Evolutionary conservation across 352 stramenopile genomes (phyloP).

Genomic region (Nothophytophthora sp.): DNA sequence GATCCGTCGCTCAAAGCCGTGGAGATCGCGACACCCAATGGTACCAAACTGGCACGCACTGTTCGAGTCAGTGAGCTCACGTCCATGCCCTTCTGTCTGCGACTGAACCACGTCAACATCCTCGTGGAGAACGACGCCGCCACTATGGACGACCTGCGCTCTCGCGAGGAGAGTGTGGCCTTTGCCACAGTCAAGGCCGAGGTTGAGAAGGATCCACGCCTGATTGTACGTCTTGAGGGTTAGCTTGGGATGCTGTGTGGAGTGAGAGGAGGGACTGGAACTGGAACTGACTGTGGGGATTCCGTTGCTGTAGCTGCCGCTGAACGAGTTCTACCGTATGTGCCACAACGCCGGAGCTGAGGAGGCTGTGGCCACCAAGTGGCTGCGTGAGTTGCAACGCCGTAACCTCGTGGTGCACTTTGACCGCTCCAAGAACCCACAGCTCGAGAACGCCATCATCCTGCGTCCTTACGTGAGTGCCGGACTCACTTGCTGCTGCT

Average conservation of each 20-base stretch:
- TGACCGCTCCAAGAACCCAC: constrained; percentile 59
- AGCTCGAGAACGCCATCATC: constrained; percentile 72
- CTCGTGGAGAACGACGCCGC: constrained; percentile 46
- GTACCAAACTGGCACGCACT: constrained; percentile 66
- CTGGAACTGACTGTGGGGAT: constrained; percentile 2
- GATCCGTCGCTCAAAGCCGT: constrained; percentile 66
- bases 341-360: constrained; percentile 72
- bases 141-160: constrained; percentile 26
- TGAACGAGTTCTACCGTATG: constrained; percentile 73
- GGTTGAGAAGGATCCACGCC: constrained; percentile 58
- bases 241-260: constrained; percentile 1
- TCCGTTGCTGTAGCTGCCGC: constrained; percentile 41
- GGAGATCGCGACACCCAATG: constrained; percentile 64
- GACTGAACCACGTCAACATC: constrained; percentile 69
- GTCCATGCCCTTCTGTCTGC: constrained; percentile 67
- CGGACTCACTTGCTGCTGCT: neutral
- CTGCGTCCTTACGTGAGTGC: constrained; percentile 66
- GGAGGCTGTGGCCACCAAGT: constrained; percentile 72
- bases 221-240: constrained; percentile 46
- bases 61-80: constrained; percentile 64
- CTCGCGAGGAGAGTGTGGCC: constrained; percentile 44
- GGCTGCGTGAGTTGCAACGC: constrained; percentile 73
- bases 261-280: neutral
- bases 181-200: constrained; percentile 71
- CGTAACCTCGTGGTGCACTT: constrained; percentile 80